Percentiles rank a stretch among this genome's conserved stretches.
These are phyloP conservation scores for Colletotrichum viniferum DNA, from an alignment of 2,329 filamentous ascomycete genomes.

Conservation along the genomic window DNA sequence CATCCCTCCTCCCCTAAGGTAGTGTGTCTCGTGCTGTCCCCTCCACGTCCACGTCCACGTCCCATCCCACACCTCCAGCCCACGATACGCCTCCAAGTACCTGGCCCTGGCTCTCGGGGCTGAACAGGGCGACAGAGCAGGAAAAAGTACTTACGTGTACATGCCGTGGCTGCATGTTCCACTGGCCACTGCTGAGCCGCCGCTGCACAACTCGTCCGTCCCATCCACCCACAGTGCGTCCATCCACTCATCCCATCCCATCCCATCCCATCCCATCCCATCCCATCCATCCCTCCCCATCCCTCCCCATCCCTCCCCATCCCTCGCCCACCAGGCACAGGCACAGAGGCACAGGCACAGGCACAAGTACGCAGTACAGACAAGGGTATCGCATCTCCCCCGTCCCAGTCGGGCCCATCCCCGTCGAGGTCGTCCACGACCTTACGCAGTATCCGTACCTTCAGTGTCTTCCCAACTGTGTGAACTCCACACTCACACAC, in stretches of 20 bases:
- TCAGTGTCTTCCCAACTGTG: background rate
- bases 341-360: background rate
- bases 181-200: slow-evolving; percentile 10
- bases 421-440: background rate
- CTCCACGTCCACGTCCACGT: background rate
- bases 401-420: background rate
- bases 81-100: background rate
- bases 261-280: background rate
- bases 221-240: background rate
- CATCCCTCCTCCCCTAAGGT: background rate
- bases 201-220: background rate
- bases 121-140: background rate
- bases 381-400: background rate
- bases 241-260: background rate
- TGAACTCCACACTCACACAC: background rate
- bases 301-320: background rate
- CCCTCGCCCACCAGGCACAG: background rate
- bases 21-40: no score
- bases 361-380: background rate
- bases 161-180: background rate
- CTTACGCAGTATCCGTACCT: no score
- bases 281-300: background rate
- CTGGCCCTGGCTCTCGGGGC: background rate
- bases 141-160: background rate
- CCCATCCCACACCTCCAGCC: background rate